Evolutionary conservation across 768 basidiomycete species (phyloP).

Genomic region (Lactarius psammicola): DNA sequence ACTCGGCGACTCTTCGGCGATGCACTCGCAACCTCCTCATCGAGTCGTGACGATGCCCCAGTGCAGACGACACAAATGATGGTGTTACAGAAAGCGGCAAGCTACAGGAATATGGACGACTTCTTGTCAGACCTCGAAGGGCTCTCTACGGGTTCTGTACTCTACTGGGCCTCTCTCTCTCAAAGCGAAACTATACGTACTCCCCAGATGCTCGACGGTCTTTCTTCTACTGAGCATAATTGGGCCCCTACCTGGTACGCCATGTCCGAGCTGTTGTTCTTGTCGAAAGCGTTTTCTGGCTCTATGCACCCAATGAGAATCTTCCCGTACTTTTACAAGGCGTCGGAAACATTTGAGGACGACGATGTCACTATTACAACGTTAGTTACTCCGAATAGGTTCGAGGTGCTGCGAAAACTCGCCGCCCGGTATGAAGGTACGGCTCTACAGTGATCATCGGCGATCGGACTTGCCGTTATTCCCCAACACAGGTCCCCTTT

Average conservation of each 20-base stretch:
- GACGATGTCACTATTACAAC: slow-evolving; percentile 86
- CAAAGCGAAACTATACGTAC: neutral
- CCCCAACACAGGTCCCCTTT: slow-evolving; percentile 66
- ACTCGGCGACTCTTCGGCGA: slow-evolving; percentile 8
- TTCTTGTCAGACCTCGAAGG: slow-evolving; percentile 16
- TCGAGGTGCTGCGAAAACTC: slow-evolving; percentile 68
- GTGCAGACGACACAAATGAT: slow-evolving; percentile 11
- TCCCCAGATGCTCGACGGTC: neutral
- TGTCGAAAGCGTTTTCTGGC: slow-evolving; percentile 68
- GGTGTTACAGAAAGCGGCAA: slow-evolving; percentile 13
- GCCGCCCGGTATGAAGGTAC: slow-evolving; percentile 75
- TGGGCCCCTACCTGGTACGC: slow-evolving; percentile 12
- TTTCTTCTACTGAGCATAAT: slow-evolving; percentile 15
- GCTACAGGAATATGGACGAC: slow-evolving; percentile 15
- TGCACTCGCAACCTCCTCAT: neutral
- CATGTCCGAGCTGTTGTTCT: slow-evolving; percentile 36
- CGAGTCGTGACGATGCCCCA: neutral
- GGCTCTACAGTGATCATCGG: slow-evolving; percentile 20
- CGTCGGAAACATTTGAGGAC: slow-evolving; percentile 50
- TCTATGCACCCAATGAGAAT: slow-evolving; percentile 73
- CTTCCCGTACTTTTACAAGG: slow-evolving; percentile 79
- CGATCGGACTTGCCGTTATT: neutral
- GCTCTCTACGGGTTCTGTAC: neutral
- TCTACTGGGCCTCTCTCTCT: slow-evolving; percentile 18
- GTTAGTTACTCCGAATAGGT: slow-evolving; percentile 75